Conservation (phyloP, 345 rosid species). For the Cochlearia excelsa region DNA sequence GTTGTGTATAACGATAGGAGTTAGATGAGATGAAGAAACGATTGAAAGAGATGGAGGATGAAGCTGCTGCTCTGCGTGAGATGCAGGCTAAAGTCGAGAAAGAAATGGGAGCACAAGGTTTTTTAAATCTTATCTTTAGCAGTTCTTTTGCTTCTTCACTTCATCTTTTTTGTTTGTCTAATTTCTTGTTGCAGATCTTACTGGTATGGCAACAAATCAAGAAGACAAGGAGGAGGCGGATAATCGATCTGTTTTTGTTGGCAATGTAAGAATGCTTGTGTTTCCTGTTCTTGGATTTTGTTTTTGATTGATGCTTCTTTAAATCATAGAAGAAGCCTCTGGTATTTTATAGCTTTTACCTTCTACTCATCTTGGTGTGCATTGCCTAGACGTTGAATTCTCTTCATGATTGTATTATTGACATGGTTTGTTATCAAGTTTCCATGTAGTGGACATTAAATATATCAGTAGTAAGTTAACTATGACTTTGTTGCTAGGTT, state of each 20-base stretch:
- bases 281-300: not conserved
- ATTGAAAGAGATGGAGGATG: conserved; percentile 96
- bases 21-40: conserved; percentile 96
- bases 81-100: conserved; percentile 98
- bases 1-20: conserved; percentile 48
- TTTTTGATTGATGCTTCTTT: not conserved
- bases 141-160: not conserved
- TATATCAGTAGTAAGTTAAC: conserved; percentile 12
- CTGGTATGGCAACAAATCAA: conserved; percentile 60
- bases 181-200: conserved; percentile 50
- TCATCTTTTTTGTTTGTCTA: not conserved
- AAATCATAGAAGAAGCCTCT: not conserved
- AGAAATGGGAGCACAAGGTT: conserved; percentile 97
- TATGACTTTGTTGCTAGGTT: not conserved
- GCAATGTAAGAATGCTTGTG: conserved; percentile 65
- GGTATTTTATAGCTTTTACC: not conserved
- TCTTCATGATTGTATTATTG: too few species aligned
- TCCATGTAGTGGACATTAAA: not conserved
- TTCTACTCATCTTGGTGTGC: too few species aligned
- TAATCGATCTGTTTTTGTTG: conserved; percentile 84
- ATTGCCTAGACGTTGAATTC: too few species aligned
- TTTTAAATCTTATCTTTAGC: not conserved
- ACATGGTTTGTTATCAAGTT: too few species aligned
- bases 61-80: conserved; percentile 96
- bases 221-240: conserved; percentile 73